These are phyloP conservation scores for Pistacia vera DNA, from an alignment of 345 rosid genomes.

Conservation along the genomic window DNA sequence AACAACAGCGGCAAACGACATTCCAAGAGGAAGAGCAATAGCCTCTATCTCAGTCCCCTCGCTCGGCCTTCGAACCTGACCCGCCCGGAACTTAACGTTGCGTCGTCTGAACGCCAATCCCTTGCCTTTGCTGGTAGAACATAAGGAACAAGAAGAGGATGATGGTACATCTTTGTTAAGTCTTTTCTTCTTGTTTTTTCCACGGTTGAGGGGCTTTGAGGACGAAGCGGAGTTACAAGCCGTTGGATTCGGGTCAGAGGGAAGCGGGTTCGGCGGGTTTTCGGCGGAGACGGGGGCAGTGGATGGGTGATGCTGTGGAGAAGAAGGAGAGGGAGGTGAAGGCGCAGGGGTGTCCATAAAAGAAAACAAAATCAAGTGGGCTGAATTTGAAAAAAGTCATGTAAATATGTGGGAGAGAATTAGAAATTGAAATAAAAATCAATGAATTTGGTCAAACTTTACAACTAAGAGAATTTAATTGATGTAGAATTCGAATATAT, in stretches of 20 bases:
- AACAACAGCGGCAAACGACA: slow-evolving; percentile 89
- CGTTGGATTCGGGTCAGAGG: slow-evolving; percentile 27
- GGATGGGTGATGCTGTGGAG: neutral
- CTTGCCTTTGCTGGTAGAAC: slow-evolving; percentile 22
- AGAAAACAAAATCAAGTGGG: neutral
- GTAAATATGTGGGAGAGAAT: neutral
- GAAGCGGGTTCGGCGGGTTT: slow-evolving; percentile 16
- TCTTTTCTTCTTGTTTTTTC: slow-evolving; percentile 35
- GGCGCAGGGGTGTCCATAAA: slow-evolving; percentile 38
- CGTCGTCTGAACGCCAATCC: slow-evolving; percentile 42
- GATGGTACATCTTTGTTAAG: slow-evolving; percentile 26
- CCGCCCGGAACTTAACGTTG: slow-evolving; percentile 34
- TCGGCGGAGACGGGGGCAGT: neutral
- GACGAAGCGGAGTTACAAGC: slow-evolving; percentile 8
- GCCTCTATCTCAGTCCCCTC: slow-evolving; percentile 53
- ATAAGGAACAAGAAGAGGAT: slow-evolving; percentile 35
- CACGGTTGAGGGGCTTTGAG: slow-evolving; percentile 2
- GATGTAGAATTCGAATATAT: too few relatives aligned
- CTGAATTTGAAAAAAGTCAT: slow-evolving; percentile 13
- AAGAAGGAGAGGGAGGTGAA: slow-evolving; percentile 18
- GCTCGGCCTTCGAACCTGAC: slow-evolving; percentile 35
- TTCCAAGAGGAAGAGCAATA: slow-evolving; percentile 82
- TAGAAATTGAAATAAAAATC: neutral
- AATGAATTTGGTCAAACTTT: neutral
- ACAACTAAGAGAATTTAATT: too few relatives aligned